Conservation (phyloP, 2,329 filamentous ascomycete genomes). For the Fusarium illudens region DNA sequence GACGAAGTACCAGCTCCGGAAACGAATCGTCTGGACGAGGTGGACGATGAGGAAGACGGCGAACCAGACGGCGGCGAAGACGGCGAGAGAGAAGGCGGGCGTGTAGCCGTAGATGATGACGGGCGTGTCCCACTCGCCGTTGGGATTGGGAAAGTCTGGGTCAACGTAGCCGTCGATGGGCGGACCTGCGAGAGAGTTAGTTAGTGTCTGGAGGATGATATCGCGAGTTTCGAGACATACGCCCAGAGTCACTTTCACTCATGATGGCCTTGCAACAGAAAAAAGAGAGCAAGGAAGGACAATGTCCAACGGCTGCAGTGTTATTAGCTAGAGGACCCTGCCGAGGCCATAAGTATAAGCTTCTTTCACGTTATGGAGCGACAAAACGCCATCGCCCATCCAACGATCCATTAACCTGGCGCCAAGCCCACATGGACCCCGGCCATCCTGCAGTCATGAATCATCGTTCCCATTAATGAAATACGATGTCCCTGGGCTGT, state of each 20-base stretch:
- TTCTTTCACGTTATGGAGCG: conserved; percentile 1
- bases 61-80: conserved; percentile 56
- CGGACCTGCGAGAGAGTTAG: conserved; percentile 1
- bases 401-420: neutral
- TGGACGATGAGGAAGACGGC: conserved; percentile 51
- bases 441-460: conserved; percentile 32
- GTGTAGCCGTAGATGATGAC: conserved; percentile 62
- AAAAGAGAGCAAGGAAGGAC: neutral
- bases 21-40: conserved; percentile 46
- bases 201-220: neutral
- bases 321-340: conserved; percentile 14
- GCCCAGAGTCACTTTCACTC: conserved; percentile 18
- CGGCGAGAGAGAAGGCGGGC: conserved; percentile 54
- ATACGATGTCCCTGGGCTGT: neutral
- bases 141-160: conserved; percentile 60
- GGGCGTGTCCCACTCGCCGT: conserved; percentile 55
- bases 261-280: conserved; percentile 13
- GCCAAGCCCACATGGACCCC: neutral
- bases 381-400: neutral
- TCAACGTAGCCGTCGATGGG: conserved; percentile 54
- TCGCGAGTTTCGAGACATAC: conserved; percentile 4
- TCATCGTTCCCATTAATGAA: conserved; percentile 27
- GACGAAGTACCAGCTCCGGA: conserved; percentile 57
- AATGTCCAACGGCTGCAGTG: neutral
- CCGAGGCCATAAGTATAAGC: conserved; percentile 17